Evolutionary conservation across 2,329 filamentous ascomycete species (phyloP), one percentile per base, ranked within the genome.

Genomic region (Colletotrichum graminicola): DNA sequence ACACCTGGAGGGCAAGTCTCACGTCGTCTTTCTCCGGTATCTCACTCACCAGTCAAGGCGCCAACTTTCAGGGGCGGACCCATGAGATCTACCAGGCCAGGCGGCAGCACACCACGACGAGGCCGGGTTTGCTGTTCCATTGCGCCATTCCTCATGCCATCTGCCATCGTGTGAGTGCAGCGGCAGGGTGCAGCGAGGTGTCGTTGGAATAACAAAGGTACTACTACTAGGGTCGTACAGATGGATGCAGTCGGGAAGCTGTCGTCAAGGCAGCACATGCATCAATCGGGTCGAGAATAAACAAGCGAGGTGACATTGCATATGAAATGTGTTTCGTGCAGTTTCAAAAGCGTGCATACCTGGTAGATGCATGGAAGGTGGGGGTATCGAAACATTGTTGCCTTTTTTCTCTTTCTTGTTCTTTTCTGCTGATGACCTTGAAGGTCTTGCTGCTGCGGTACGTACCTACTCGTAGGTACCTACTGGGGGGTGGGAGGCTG

Each of bases 61-160:
- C 91, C 91, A 67, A 91, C 83, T 75, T 90, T 87, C 60, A 92
- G 77, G 29, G 90, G 86, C 26, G 86, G 85, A 11, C 79, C 77
- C 23, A 89, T 74, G 11, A 88, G 80, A 1, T 85, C 82, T 8
- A 81, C 74, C 8, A 87, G 72, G 62, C 84, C 83, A 6, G 82
- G 82, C 18, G 86, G 81, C 29, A 86, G 75, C 12, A 85, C 63
- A 5, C 82, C 81, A 47, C 80, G 76, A 18, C 75, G 76, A 56
- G 76, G 77, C 57, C 69, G 76, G 21, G 14, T 23, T 12, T 32
- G 57, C 29, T 47, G 54, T 16, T 68, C 68, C 7, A 1, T 14
- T 43, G 39, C n/a, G 60, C 61, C 55, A 16, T 60, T 61, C 55
- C 47, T 51, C 23, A 60, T 61, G 39, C 67, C 54, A 29, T 74